These are phyloP conservation scores for Chaetomium sp. DNA, from an alignment of 2,329 filamentous ascomycete species.

Conservation along the genomic window DNA sequence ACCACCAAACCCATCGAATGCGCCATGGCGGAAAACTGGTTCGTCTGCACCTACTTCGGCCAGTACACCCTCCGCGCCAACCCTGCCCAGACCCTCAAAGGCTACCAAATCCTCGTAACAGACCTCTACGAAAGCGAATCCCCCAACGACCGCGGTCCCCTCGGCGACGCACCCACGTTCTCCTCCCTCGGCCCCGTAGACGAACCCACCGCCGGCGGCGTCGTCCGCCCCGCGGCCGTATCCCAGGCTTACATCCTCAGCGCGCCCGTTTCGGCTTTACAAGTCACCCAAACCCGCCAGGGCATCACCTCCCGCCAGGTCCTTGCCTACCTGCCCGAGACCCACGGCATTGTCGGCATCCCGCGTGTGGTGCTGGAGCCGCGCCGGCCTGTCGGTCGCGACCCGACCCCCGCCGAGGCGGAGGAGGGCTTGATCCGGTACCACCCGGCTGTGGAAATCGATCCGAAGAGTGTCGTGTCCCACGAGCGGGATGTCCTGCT, in stretches of 20 bases:
- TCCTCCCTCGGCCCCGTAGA: constrained; percentile 68
- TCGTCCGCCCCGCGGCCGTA: constrained; percentile 64
- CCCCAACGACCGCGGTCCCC: constrained; percentile 76
- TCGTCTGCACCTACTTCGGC: constrained; percentile 73
- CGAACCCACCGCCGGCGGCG: constrained; percentile 40
- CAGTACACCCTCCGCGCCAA: constrained; percentile 52
- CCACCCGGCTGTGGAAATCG: constrained; percentile 69
- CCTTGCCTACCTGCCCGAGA: constrained; percentile 67
- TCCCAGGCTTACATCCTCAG: constrained; percentile 77
- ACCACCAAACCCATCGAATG: constrained; percentile 66
- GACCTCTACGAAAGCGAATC: constrained; percentile 85
- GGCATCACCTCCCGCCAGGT: constrained; percentile 82
- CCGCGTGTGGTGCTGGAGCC: constrained; percentile 76
- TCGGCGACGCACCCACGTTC: constrained; percentile 63
- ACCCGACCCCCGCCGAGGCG: constrained; percentile 69
- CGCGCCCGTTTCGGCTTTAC: constrained; percentile 69
- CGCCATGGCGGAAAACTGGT: constrained; percentile 89
- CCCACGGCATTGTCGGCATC: constrained; percentile 70
- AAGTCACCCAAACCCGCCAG: constrained; percentile 83
- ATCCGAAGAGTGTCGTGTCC: constrained; percentile 71
- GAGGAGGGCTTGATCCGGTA: constrained; percentile 82
- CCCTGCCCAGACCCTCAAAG: constrained; percentile 57
- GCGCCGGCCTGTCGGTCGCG: constrained; percentile 75
- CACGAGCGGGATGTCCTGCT: constrained; percentile 71
- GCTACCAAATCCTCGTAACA: constrained; percentile 77